A percentile compares a stretch with the other conserved stretches of the same genome.
Conservation (phyloP, 768 basidiomycete species). For the Lactifluus piperatus region DNA sequence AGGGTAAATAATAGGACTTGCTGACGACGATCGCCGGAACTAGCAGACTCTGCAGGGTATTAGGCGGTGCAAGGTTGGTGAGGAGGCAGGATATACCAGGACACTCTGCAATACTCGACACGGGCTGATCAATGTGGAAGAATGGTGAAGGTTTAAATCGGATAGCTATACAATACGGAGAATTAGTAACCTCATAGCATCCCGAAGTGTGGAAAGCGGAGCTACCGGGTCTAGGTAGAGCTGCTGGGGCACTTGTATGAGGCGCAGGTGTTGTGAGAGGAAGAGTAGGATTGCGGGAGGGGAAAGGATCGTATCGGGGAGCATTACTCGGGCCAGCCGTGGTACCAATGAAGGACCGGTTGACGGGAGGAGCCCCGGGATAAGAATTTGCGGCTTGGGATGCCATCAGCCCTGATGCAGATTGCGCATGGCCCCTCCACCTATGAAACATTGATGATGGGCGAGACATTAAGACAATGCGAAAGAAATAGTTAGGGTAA, state of each 20-base stretch:
- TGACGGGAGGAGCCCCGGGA: neutral
- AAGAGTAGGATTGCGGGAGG: slow-evolving; percentile 11
- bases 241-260: neutral
- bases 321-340: slow-evolving; percentile 30
- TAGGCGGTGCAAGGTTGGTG: slow-evolving; percentile 4
- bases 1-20: slow-evolving; percentile 56
- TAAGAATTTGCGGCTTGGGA: neutral
- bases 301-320: slow-evolving; percentile 41
- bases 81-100: slow-evolving; percentile 45
- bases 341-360: slow-evolving; percentile 11
- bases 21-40: slow-evolving; percentile 67
- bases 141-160: slow-evolving; percentile 80
- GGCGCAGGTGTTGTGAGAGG: slow-evolving; percentile 1
- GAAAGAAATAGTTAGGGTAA: neutral
- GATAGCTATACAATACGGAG: slow-evolving; percentile 39
- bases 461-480: neutral
- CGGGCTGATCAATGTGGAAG: slow-evolving; percentile 53
- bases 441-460: neutral
- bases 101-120: slow-evolving; percentile 63
- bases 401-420: neutral
- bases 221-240: slow-evolving; percentile 2
- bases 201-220: neutral
- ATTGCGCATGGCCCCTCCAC: slow-evolving; percentile 13
- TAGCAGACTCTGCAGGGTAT: slow-evolving; percentile 53
- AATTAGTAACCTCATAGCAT: slow-evolving; percentile 2